phyloP scores from a whole-genome alignment of 176 grass and related monocot species.

The Oryza officinalis region DNA sequence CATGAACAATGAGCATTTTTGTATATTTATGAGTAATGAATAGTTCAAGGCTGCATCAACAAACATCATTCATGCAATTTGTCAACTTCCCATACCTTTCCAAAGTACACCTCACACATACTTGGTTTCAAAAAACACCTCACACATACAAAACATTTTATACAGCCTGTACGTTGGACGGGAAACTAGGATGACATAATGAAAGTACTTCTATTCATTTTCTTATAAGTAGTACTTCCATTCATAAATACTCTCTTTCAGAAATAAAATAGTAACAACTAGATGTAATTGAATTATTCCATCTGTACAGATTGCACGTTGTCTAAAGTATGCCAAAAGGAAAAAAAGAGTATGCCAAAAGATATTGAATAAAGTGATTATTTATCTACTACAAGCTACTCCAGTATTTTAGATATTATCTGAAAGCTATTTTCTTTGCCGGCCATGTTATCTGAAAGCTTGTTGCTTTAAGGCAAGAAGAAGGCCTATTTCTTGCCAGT shows the following conservation, averaged over 20 bases:
- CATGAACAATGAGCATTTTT: background rate
- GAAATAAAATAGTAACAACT: background rate
- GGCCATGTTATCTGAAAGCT: no score
- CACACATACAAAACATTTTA: background rate
- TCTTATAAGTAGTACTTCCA: background rate
- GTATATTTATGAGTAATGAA: background rate
- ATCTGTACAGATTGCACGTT: background rate
- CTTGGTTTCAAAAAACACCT: no score
- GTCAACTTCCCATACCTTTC: background rate
- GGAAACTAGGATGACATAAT: background rate
- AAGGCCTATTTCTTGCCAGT: slow-evolving; percentile 26
- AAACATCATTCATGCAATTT: background rate
- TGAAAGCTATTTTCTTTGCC: no score
- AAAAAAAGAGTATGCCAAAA: background rate
- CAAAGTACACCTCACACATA: background rate
- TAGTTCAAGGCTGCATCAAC: background rate
- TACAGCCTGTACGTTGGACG: background rate
- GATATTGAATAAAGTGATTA: background rate
- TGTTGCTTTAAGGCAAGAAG: background rate
- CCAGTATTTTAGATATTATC: background rate
- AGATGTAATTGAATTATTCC: background rate
- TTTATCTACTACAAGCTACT: background rate
- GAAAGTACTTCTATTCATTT: background rate
- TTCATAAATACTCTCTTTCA: background rate
- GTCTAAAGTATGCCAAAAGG: background rate